phyloP scores from a whole-genome alignment of 352 stramenopile species.

The Aphanomyces invadans region DNA sequence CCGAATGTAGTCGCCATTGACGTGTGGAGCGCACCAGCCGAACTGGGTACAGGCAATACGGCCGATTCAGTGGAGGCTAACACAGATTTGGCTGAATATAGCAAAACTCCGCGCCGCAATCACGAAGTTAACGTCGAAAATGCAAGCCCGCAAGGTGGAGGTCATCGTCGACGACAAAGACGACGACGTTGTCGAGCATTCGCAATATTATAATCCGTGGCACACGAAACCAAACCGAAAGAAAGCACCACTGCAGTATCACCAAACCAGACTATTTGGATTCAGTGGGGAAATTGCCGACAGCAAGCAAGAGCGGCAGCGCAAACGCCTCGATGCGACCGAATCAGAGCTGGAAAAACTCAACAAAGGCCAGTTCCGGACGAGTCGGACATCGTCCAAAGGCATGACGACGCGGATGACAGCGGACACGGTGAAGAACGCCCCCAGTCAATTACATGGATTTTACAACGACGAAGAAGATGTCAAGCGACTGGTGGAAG shows the following conservation, averaged over 20 bases:
- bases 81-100: not conserved
- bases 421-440: not conserved
- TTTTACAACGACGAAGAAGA: conserved; percentile 24
- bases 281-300: not conserved
- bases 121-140: not conserved
- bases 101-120: not conserved
- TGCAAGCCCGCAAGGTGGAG: not conserved
- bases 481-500: not conserved
- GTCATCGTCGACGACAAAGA: conserved; percentile 9
- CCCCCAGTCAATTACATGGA: not conserved
- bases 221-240: not conserved
- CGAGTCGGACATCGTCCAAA: conserved; percentile 1
- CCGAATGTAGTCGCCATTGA: not conserved
- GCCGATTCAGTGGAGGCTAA: too few relatives aligned
- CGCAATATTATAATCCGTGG: not conserved
- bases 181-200: conserved; percentile 4
- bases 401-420: conserved; percentile 11
- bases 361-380: not conserved
- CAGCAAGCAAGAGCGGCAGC: not conserved
- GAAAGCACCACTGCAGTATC: not conserved
- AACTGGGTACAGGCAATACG: too few relatives aligned
- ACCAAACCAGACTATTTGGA: not conserved
- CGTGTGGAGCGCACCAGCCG: not conserved
- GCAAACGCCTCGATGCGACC: not conserved
- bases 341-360: not conserved